These are phyloP conservation scores for Lobosporangium transversale DNA, from an alignment of 192 early-diverging fungal genomes.

Conservation along the genomic window DNA sequence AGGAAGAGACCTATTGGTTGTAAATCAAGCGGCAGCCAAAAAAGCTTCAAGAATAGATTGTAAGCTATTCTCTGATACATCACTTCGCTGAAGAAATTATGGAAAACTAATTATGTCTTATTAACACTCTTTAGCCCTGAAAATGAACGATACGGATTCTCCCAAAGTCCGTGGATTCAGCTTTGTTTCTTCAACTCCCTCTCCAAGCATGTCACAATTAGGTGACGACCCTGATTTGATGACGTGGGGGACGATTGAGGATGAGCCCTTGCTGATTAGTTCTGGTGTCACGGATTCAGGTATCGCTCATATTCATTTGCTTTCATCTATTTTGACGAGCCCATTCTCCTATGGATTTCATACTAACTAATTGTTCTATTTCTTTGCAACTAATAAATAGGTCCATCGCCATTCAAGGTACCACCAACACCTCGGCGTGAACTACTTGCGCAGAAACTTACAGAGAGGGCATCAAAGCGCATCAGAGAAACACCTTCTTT, in stretches of 20 bases:
- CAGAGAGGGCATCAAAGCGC: slow-evolving; percentile 69
- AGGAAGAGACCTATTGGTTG: slow-evolving; percentile 37
- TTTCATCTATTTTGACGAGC: too few species aligned
- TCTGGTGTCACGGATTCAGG: slow-evolving; percentile 21
- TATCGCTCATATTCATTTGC: neutral
- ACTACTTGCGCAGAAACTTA: slow-evolving; percentile 66
- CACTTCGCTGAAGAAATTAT: too few species aligned
- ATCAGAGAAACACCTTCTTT: slow-evolving; percentile 48
- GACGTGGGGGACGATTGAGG: slow-evolving; percentile 90
- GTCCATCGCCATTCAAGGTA: slow-evolving; percentile 61
- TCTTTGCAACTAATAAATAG: slow-evolving; percentile 1
- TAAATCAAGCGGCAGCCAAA: slow-evolving; percentile 29
- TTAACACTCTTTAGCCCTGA: slow-evolving; percentile 52
- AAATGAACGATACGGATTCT: slow-evolving; percentile 59
- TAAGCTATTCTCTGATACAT: too few species aligned
- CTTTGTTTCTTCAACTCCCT: slow-evolving; percentile 77
- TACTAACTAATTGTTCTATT: neutral
- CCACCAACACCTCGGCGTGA: slow-evolving; percentile 74
- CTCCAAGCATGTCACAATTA: slow-evolving; percentile 68
- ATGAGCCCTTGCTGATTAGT: slow-evolving; percentile 75
- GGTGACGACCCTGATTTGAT: slow-evolving; percentile 74
- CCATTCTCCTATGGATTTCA: too few species aligned
- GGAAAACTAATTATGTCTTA: neutral
- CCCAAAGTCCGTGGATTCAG: slow-evolving; percentile 67
- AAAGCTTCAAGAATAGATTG: slow-evolving; percentile 9